Percentiles rank a stretch among this genome's conserved stretches.
These are phyloP conservation scores for Russula griseocarnosa DNA, from an alignment of 768 basidiomycete species.

Conservation along the genomic window DNA sequence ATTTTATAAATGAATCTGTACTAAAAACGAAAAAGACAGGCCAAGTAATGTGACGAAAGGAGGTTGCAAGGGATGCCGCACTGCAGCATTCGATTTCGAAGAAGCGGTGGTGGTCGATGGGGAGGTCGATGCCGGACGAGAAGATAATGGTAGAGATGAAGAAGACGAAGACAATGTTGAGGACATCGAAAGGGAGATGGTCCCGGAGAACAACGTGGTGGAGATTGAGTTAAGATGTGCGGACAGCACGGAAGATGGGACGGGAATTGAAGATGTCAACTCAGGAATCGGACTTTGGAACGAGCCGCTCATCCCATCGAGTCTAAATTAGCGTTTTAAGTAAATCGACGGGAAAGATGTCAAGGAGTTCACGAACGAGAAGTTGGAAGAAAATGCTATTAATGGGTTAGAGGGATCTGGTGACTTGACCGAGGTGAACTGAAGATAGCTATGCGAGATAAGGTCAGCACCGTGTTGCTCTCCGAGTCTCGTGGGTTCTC, in stretches of 20 bases:
- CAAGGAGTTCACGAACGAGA: conserved; percentile 42
- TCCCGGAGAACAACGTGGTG: conserved; percentile 5
- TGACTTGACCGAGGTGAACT: conserved; percentile 40
- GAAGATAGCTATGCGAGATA: conserved; percentile 49
- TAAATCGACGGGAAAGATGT: conserved; percentile 1
- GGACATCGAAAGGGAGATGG: neutral
- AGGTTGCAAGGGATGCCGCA: neutral
- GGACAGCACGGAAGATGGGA: conserved; percentile 37
- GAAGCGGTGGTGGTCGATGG: neutral
- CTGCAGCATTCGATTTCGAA: conserved; percentile 7
- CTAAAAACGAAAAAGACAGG: conserved; percentile 3
- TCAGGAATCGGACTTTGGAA: conserved; percentile 48
- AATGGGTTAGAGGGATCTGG: conserved; percentile 37
- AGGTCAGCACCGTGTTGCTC: conserved; percentile 1
- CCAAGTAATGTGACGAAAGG: neutral
- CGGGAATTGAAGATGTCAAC: conserved; percentile 44
- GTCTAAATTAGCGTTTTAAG: conserved; percentile 35
- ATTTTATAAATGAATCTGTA: neutral
- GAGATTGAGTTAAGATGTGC: conserved; percentile 14
- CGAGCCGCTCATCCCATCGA: conserved; percentile 58
- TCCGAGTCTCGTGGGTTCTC: neutral
- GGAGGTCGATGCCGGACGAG: neutral
- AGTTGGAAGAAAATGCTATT: conserved; percentile 49
- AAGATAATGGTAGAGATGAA: neutral
- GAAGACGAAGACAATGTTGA: neutral